Base-by-base conservation (phyloP, 2,329 filamentous ascomycete species). In the Onygena corvina region DNA sequence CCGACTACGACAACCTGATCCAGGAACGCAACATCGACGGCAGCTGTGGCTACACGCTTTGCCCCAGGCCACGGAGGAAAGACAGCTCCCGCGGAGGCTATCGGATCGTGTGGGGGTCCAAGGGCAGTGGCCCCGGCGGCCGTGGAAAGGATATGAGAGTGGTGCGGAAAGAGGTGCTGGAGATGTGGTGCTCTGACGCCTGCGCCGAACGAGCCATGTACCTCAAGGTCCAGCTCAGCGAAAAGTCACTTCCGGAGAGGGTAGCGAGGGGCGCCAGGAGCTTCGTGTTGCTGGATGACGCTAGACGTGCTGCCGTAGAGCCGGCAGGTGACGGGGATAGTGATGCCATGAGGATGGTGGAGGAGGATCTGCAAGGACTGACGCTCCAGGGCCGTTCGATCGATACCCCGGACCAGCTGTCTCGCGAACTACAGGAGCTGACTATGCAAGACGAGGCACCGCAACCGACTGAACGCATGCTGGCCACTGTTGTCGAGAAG, bases 1-100 rank as follows among this genome's bases (percentile, higher is more conserved):
- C 77, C 48, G 90, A 98, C 70, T 94, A 93, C 70, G 87, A 94
- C 61, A 84, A 86, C 55, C 72, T 96, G 46, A 81, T 95, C 52
- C 77, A 84, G 55, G 92, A 98, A 71, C 84, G 92, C 59, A 93
- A 94, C 64, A 83, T 86, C 56, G 82, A 86, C 58, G 78, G 76
- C 36, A 74, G 78, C 16, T 98, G 92, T 67, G 92, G 88, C 1
- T 96, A 95, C 63, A 73, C 77, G 0, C 74, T 96, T 23, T 98
- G 92, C 64, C 68, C 78, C 0, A 75, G 74, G 12, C 73, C 78
- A n/a, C 80, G 80, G 33, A 71, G 75, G 27, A 72, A 73, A 27
- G 72, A 76, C 47, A 68, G 73, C 12, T 68, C 71, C 8, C 76
- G 74, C 1, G 81, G 79, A 12, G 77, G 79, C 55, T 89, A 81